Conservation (phyloP, 805 yeast species). For the Wickerhamiella lipophila region DNA sequence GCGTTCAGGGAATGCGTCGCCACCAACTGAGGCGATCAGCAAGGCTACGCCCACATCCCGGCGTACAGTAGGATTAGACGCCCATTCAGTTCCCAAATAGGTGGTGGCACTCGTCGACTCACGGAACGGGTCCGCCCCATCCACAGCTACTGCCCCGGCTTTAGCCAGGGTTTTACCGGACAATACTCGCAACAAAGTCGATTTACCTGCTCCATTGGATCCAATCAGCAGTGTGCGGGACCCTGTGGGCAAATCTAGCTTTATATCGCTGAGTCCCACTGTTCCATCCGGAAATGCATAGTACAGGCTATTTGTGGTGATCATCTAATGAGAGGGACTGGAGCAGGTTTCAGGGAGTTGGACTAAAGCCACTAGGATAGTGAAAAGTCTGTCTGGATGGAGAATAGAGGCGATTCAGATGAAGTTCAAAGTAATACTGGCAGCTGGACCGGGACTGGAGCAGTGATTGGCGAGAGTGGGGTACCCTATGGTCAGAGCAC, state of each 20-base stretch:
- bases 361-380: background rate
- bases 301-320: slow-evolving; percentile 49
- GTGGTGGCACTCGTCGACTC: slow-evolving; percentile 40
- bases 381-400: no score
- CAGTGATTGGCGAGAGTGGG: no score
- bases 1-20: slow-evolving; percentile 59
- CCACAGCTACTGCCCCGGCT: slow-evolving; percentile 55
- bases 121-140: slow-evolving; percentile 84
- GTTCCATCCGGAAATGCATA: slow-evolving; percentile 54
- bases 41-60: slow-evolving; percentile 82
- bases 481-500: no score
- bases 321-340: slow-evolving; percentile 17
- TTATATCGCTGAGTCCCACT: slow-evolving; percentile 57
- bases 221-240: slow-evolving; percentile 74
- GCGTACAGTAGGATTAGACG: slow-evolving; percentile 75
- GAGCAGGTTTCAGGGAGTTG: background rate
- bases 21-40: slow-evolving; percentile 70
- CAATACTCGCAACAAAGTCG: slow-evolving; percentile 67
- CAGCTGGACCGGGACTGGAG: no score
- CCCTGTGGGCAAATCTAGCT: slow-evolving; percentile 50
- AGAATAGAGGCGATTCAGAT: no score
- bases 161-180: slow-evolving; percentile 86
- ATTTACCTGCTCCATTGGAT: slow-evolving; percentile 96
- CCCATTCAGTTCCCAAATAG: slow-evolving; percentile 96
- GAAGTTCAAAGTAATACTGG: no score